Evolutionary conservation across 2,329 filamentous ascomycete genomes (phyloP), one percentile per base, ranked within the genome.

Genomic region (Penicillium sp.): DNA sequence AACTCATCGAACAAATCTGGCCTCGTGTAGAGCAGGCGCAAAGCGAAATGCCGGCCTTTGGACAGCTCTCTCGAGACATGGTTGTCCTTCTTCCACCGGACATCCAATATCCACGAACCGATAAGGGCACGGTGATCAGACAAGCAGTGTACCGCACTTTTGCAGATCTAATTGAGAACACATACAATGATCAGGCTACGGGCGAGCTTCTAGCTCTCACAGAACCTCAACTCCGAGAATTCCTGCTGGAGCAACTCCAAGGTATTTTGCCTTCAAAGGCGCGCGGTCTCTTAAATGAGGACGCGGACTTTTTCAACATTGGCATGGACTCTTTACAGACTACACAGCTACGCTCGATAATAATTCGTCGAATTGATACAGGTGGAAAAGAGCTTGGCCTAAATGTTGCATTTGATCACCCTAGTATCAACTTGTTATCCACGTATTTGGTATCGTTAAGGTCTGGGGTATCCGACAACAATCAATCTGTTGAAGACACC

Each of bases 261-360:
- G 59, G 63, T 26, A 59, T 67, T 0, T 45, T 74, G 3, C 55
- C 63, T 0, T 59, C 62, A 4, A 65, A 62, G 20, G 64, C 69
- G 1, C 55, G 63, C 8, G 9, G 49, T 21, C 28, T 64, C 16
- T 21, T 64, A 9, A 47, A 65, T 11, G 63, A 71, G 47, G 76
- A 79, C 16, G 75, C 78, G 0, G 84, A 87, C 64, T 82, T 88
- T 63, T 87, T 86, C 62, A 69, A 75, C 0, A 68, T 77, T 0
- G 83, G 84, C 0, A 71, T 86, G 1, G 84, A 87, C 65, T 83
- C 79, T 46, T 67, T 87, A 23, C 80, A 84, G 60, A 79, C 82
- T 1, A 83, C 84, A 21, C 77, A 79, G 54, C 77, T 83, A 56
- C 77, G 84, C 60, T 74, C 75, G n/a, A 68, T 73, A 1, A 79